Evolutionary conservation across 306 rosid genomes (phyloP).

Genomic region (Gastrolobium bilobum): DNA sequence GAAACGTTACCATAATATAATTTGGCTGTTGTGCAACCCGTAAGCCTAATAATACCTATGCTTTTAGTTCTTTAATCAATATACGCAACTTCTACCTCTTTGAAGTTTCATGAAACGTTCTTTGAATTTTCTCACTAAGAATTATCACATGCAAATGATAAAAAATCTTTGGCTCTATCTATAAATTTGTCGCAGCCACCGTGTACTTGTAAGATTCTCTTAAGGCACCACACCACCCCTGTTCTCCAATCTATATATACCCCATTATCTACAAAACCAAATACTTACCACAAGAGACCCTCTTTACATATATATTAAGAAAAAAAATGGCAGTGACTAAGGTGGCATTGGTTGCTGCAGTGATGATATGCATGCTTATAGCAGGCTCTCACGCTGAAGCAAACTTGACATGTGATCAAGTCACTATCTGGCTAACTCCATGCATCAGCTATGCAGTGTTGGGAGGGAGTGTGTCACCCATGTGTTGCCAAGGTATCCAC

Average conservation of each 20-base stretch:
- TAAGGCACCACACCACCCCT: background rate
- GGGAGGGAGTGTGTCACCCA: constrained; percentile 62
- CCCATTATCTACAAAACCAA: background rate
- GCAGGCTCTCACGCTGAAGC: constrained; percentile 38
- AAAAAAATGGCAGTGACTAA: constrained; percentile 29
- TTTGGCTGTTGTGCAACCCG: background rate
- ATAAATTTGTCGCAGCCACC: constrained; percentile 13
- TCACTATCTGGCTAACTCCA: constrained; percentile 58
- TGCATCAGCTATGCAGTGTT: constrained; percentile 68
- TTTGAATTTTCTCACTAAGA: constrained; percentile 19
- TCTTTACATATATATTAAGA: background rate
- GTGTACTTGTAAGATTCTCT: background rate
- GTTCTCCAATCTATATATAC: constrained; percentile 48
- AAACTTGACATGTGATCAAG: constrained; percentile 59
- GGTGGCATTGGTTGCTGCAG: constrained; percentile 29
- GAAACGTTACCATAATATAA: background rate
- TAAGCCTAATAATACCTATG: background rate
- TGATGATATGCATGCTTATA: constrained; percentile 47
- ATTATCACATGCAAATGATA: background rate
- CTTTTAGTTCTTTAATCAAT: background rate
- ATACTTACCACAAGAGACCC: background rate
- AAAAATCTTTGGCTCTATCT: background rate
- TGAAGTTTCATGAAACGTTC: background rate
- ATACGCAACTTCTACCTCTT: constrained; percentile 33
- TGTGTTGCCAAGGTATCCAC: constrained; percentile 69